These are phyloP conservation scores for Skeletonema potamos DNA, from an alignment of 108 stramenopile genomes.

Conservation along the genomic window DNA sequence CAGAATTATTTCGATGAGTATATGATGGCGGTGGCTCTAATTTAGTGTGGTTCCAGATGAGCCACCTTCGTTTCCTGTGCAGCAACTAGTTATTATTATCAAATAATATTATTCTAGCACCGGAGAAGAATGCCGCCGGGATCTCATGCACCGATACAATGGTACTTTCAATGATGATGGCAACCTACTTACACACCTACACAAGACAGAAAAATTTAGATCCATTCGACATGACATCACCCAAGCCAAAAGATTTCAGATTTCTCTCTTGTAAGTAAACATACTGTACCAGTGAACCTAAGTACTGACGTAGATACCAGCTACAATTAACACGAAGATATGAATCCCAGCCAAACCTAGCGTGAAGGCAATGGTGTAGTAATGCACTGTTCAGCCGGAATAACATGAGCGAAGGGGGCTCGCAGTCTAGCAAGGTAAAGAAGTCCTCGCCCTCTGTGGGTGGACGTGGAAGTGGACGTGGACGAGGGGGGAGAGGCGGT, in stretches of 20 bases:
- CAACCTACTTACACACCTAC: too few species aligned
- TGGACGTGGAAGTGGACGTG: slow-evolving; percentile 1
- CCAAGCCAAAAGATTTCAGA: too few species aligned
- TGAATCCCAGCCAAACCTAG: too few species aligned
- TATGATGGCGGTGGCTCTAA: not conserved
- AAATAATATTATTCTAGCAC: not conserved
- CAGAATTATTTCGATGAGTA: not conserved
- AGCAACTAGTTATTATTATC: not conserved
- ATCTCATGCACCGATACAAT: not conserved
- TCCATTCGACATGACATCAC: too few species aligned
- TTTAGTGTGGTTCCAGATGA: not conserved
- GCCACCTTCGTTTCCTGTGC: not conserved
- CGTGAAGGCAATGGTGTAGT: too few species aligned
- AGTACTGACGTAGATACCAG: too few species aligned
- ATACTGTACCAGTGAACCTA: too few species aligned
- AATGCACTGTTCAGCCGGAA: not conserved
- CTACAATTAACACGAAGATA: too few species aligned
- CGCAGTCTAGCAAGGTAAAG: not conserved
- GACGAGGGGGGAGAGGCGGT: slow-evolving; percentile 8
- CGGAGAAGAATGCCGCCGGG: not conserved
- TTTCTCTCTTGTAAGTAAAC: too few species aligned
- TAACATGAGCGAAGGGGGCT: not conserved
- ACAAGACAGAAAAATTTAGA: not conserved
- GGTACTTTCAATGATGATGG: not conserved
- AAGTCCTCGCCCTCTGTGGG: too few species aligned